phyloP scores from a whole-genome alignment of 2,329 filamentous ascomycete species.

The Cercospora sp. region DNA sequence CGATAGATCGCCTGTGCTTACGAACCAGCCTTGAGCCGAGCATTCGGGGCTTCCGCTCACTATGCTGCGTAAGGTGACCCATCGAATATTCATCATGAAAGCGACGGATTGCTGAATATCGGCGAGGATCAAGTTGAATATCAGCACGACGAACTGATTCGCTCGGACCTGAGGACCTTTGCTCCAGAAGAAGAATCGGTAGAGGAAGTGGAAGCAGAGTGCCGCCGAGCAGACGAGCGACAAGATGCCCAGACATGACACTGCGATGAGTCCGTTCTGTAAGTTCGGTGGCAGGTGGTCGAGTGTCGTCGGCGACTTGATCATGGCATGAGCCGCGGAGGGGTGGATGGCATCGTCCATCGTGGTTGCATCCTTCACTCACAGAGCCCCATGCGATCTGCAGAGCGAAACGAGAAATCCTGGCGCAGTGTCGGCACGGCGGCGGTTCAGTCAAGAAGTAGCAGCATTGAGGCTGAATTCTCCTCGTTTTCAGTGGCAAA shows the following conservation, averaged over 20 bases:
- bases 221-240: constrained; percentile 49
- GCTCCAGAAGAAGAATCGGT: constrained; percentile 48
- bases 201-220: constrained; percentile 49
- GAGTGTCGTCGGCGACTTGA: neutral
- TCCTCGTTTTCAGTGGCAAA: neutral
- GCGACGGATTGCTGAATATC: constrained; percentile 61
- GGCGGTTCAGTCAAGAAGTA: neutral
- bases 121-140: constrained; percentile 67
- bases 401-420: neutral
- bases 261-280: constrained; percentile 37
- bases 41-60: constrained; percentile 56
- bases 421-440: neutral
- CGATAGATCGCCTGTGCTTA: constrained; percentile 64
- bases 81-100: constrained; percentile 50
- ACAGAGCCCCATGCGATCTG: neutral
- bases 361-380: neutral
- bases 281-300: neutral
- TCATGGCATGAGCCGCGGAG: neutral
- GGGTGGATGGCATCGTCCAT: neutral
- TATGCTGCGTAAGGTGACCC: constrained; percentile 56
- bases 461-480: neutral
- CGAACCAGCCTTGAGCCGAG: constrained; percentile 65
- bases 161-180: constrained; percentile 39
- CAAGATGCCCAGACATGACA: constrained; percentile 49
- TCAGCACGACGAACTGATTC: constrained; percentile 67